Evolutionary conservation across 176 grass and related monocot genomes (phyloP).

Genomic region (Raddia distichophylla): DNA sequence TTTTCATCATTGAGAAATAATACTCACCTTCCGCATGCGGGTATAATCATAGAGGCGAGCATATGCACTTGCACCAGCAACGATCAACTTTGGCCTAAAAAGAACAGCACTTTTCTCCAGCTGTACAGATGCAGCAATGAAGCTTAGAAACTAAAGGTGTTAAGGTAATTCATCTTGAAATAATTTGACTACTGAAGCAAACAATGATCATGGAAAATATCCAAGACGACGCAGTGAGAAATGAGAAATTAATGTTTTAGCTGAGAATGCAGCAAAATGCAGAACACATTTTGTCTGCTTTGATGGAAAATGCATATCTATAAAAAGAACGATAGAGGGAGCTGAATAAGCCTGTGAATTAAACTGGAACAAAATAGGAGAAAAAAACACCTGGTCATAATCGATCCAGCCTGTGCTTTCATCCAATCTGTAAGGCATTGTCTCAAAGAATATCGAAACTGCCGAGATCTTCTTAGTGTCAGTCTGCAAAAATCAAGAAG

Average conservation of each 20-base stretch:
- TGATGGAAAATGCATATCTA: neutral
- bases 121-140: conserved; percentile 51
- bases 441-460: conserved; percentile 98
- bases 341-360: neutral
- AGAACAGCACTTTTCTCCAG: conserved; percentile 90
- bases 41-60: conserved; percentile 93
- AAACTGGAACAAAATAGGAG: conserved; percentile 25
- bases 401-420: conserved; percentile 99
- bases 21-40: conserved; percentile 81
- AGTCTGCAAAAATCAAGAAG: conserved; percentile 68
- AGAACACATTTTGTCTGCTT: conserved; percentile 12
- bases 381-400: conserved; percentile 79
- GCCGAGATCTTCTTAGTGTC: conserved; percentile 99
- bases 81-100: conserved; percentile 95
- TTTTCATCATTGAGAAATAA: conserved; percentile 32
- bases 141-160: conserved; percentile 26
- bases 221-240: conserved; percentile 21
- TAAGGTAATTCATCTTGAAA: conserved; percentile 35
- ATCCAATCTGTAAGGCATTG: conserved; percentile 97
- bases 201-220: conserved; percentile 31
- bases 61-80: conserved; percentile 99
- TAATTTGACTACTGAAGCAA: conserved; percentile 33
- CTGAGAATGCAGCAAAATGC: conserved; percentile 13
- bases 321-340: neutral
- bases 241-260: conserved; percentile 5